Evolutionary conservation across 805 yeast genomes (phyloP), one percentile per base, ranked within the genome.

Genomic region (Wickerhamomyces subpelliculosus): DNA sequence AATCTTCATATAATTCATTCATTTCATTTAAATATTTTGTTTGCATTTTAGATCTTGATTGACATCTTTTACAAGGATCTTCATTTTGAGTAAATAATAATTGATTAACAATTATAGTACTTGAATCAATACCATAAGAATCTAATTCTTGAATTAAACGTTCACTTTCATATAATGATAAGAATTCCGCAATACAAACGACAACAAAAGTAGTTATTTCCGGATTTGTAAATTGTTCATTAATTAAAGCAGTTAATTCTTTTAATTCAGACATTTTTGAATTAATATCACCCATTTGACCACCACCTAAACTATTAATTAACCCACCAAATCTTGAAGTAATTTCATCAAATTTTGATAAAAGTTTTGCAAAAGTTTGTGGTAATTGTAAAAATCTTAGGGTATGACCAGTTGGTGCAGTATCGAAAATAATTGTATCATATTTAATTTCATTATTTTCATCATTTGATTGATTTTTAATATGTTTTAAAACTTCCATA

Each of bases 371-470:
- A 44, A 93, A 68, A 4, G 96, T 89, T 22, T 94, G 76, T 27
- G 99, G 99, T 54, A 93, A 76, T 63, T 89, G 96, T 60, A 93
- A 71, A 62, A 93, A 93, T 55, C 99, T 78, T 52, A 93, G 70
- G 3, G 98, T 93, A 64, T 93, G 99, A 27, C 99, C 99, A 0
- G 99, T 93, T 51, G 99, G 99, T 0, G 99, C 98, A n/a, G 99
- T 93, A 62, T 93, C 99, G 55, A 93, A 93, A 48, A 93, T 87
- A 47, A 93, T 89, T 8, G 95, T 87, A 49, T 84, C 87, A 59
- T 84, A 93, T 34, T 70, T 70, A 43, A 73, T 65, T 22, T 61
- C 64, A 22, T 60, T 56, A 17, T 57, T 55, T 19, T 29, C 32
- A 16, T 64, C 64, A 20, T 49, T 49, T 45, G 69, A 68, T 64